Evolutionary conservation across 2,329 filamentous ascomycete genomes (phyloP).

Genomic region (Fusarium dimerum): DNA sequence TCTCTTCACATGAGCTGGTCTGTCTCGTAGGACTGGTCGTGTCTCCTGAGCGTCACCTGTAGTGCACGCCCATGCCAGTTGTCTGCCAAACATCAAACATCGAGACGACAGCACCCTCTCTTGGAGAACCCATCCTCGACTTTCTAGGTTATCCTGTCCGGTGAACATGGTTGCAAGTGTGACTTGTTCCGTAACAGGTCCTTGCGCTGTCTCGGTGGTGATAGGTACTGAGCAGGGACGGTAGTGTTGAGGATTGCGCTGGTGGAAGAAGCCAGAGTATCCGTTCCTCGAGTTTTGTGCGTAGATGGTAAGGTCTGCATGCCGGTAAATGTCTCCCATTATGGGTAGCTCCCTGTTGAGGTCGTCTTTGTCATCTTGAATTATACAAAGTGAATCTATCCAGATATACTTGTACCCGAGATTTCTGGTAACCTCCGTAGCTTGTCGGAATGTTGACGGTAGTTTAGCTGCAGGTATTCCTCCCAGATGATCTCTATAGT

Average conservation of each 20-base stretch:
- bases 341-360: constrained; percentile 6
- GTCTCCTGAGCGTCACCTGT: constrained; percentile 12
- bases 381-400: not conserved
- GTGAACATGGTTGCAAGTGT: constrained; percentile 7
- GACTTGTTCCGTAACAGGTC: not conserved
- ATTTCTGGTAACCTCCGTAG: not conserved
- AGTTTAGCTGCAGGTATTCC: not conserved
- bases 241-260: constrained; percentile 3
- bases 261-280: constrained; percentile 8
- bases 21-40: not conserved
- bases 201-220: not conserved
- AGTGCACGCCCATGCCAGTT: constrained; percentile 15
- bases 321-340: constrained; percentile 20
- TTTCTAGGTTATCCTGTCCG: constrained; percentile 12
- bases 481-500: not conserved
- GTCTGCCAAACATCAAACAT: constrained; percentile 11
- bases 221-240: constrained; percentile 9
- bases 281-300: constrained; percentile 10
- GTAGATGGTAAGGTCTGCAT: constrained; percentile 18
- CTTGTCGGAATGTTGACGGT: not conserved
- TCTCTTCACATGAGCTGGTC: not conserved
- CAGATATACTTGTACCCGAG: not conserved
- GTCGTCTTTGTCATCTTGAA: constrained; percentile 4
- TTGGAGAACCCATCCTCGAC: constrained; percentile 13
- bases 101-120: constrained; percentile 11